Evolutionary conservation across 2,329 filamentous ascomycete genomes (phyloP), one percentile per base, ranked within the genome.

Genomic region (Trichoderma atrobrunneum): DNA sequence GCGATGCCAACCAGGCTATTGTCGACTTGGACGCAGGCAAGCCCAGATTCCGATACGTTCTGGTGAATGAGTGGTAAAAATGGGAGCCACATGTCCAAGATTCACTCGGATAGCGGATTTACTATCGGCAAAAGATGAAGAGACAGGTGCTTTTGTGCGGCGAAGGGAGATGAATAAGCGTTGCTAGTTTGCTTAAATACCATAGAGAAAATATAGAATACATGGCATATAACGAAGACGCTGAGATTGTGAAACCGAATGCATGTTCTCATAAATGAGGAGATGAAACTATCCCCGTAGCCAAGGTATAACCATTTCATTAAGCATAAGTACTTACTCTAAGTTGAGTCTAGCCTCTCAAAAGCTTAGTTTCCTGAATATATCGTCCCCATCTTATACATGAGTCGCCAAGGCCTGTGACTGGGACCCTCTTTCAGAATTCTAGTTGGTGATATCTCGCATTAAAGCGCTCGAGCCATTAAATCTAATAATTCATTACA

Each of bases 21-120:
- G 77, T 88, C 51, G 87, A 90, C 74, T 83, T 90, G 82, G 85
- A 87, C 48, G 80, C 78, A 2, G 88, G 88, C 1, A 86, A 87
- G 77, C 84, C 85, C 5, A 80, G 84, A 74, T 86, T 85, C 73
- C 80, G 84, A 74, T 85, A 85, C 76, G 84, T 87, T 7, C 76
- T 86, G 62, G 78, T 82, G 14, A 85, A 85, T 71, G 80, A 83
- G 4, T 70, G 26, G 28, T 66, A 18, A 56, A 16, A 1, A 7
- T 28, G 5, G 21, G 16, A 14, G 18, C 5, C 28, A 54, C 18
- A 30, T 34, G 21, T 21, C n/a, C 5, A 14, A 54, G 2, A 24
- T 21, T 12, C 10, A 24, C 1, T 3, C 18, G 2, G 4, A 14
- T 24, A 7, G 21, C 2, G 7, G 48, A 24, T 7, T 7, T 14